Base-by-base conservation (phyloP, 768 basidiomycete genomes). In the Leucocoprinus leucothites region DNA sequence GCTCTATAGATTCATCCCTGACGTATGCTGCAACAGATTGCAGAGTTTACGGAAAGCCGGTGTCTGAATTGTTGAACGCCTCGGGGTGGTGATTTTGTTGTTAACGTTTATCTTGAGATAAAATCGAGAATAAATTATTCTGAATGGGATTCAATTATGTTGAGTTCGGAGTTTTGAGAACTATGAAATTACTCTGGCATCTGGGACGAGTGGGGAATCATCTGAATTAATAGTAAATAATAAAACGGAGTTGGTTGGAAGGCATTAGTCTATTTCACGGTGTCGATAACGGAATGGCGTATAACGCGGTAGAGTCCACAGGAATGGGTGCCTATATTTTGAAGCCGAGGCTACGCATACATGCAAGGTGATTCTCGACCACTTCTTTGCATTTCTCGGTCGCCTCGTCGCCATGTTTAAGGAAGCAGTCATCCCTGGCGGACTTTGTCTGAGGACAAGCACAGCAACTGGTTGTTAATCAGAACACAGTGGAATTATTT, bases 401-500 rank as follows among this genome's bases (percentile, higher is more conserved):
- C 5, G 89, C 88, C 56, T 82, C 81, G 19, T 78, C 70, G 3
- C 78, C 65, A 62, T 79, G 82, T 55, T 83, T 81, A 57, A 98
- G 75, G 77, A 97, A 98, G 71, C 97, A 99, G 60, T 94, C 87
- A 69, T 99, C 97, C 9, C 97, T 82, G n/a, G 79, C 80, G 1
- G 87, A 82, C 69, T 98, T 98, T 2, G 94, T 96, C 63, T 93
- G 80, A 1, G 94, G 94, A 66, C 96, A 98, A 41, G 95, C 96
- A 65, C 96, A 98, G 63, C 96, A 98, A 63, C 96, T 98, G 44
- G n/a, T 9, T 31, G 38, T 36, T 18, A 42, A n/a, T 35, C 3
- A 42, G 31, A 9, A 42, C n/a, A 31, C 28, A 31, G 9, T 16
- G 1, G 21, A 8, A 18, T 3, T 7, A 38, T 24, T 22, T 22